Evolutionary conservation across 371 early-diverging fungal genomes (phyloP).

Genomic region (Syncephalastrum racemosum): DNA sequence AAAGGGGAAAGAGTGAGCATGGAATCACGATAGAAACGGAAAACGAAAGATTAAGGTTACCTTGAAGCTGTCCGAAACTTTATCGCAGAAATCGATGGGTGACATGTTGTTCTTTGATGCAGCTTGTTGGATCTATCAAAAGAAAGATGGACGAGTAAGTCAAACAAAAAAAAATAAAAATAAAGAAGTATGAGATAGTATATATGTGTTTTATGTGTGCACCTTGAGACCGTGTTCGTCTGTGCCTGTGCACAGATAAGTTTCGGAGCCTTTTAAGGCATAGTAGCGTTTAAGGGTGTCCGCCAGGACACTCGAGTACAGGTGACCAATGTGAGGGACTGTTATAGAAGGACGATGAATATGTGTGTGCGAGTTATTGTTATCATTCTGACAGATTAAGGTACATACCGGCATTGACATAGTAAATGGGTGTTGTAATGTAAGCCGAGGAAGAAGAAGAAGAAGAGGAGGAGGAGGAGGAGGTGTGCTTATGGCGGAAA

Average conservation of each 20-base stretch:
- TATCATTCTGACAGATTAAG: background rate
- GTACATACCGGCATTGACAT: constrained; percentile 87
- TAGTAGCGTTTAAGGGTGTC: constrained; percentile 82
- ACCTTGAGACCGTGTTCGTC: constrained; percentile 98
- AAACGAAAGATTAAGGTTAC: constrained; percentile 25
- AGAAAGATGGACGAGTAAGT: background rate
- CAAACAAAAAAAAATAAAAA: background rate
- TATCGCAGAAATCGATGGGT: constrained; percentile 77
- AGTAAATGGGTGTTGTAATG: constrained; percentile 94
- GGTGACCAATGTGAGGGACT: constrained; percentile 95
- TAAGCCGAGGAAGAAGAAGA: constrained; percentile 31
- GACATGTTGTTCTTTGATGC: constrained; percentile 61
- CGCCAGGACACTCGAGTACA: constrained; percentile 86
- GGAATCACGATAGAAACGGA: background rate
- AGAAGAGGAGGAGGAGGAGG: too few species aligned
- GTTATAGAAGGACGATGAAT: background rate
- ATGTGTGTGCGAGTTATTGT: background rate
- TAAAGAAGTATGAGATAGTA: too few species aligned
- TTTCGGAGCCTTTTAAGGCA: constrained; percentile 61
- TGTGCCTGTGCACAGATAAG: constrained; percentile 81
- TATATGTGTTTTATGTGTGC: background rate
- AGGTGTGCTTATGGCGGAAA: too few species aligned
- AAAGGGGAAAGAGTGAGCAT: background rate
- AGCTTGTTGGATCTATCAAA: constrained; percentile 85
- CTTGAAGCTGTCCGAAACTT: constrained; percentile 76